phyloP scores from a whole-genome alignment of 164 flowering plant species.

The Saururus chinensis region DNA sequence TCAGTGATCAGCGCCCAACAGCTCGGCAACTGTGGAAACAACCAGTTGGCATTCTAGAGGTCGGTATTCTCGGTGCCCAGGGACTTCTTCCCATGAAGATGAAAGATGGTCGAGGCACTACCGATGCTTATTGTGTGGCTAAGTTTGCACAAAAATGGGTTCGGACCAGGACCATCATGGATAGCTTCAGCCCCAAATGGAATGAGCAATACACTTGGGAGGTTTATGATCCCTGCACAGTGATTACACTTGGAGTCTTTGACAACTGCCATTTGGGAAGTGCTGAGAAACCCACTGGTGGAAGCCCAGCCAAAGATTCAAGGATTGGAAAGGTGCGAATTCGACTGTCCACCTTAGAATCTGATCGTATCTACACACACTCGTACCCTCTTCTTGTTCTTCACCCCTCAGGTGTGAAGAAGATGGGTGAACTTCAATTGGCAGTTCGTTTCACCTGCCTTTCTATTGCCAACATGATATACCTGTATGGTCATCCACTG shows the following conservation, averaged over 20 bases:
- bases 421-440: slow-evolving; percentile 45
- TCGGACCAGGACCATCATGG: slow-evolving; percentile 33
- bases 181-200: slow-evolving; percentile 38
- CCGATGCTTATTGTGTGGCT: slow-evolving; percentile 80
- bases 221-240: slow-evolving; percentile 52
- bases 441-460: slow-evolving; percentile 39
- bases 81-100: slow-evolving; percentile 70
- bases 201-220: slow-evolving; percentile 59
- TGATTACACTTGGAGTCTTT: slow-evolving; percentile 42
- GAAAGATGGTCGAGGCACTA: slow-evolving; percentile 39
- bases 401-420: slow-evolving; percentile 44
- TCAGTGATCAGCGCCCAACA: slow-evolving; percentile 66
- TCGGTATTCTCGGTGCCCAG: slow-evolving; percentile 65
- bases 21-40: slow-evolving; percentile 76
- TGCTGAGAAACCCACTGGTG: background rate
- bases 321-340: slow-evolving; percentile 44
- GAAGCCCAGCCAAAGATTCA: slow-evolving; percentile 18
- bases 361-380: slow-evolving; percentile 33
- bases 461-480: slow-evolving; percentile 30
- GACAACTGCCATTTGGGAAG: slow-evolving; percentile 33
- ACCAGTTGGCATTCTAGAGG: slow-evolving; percentile 62
- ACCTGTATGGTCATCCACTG: slow-evolving; percentile 33
- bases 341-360: slow-evolving; percentile 39
- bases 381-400: slow-evolving; percentile 47
- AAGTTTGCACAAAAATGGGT: slow-evolving; percentile 82